Evolutionary conservation across 805 yeast species (phyloP).

Genomic region (Wickerhamiella lipophila): DNA sequence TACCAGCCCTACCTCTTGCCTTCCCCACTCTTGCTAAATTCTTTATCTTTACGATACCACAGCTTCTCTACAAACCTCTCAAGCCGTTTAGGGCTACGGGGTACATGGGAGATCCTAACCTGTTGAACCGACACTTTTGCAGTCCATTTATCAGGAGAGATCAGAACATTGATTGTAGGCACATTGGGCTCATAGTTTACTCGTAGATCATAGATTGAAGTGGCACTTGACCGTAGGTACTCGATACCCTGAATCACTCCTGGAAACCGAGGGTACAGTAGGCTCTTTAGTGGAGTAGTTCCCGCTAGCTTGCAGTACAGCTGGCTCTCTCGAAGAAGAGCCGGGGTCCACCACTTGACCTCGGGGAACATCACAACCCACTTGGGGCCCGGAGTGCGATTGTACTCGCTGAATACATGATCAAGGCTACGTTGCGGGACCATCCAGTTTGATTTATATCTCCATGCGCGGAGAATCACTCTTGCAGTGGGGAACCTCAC

Average conservation of each 20-base stretch:
- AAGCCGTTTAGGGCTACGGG: conserved; percentile 17
- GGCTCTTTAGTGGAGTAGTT: conserved; percentile 45
- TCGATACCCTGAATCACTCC: conserved; percentile 23
- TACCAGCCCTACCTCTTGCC: no score
- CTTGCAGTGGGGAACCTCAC: conserved; percentile 17
- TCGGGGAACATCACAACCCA: conserved; percentile 76
- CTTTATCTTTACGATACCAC: conserved; percentile 60
- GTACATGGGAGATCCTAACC: conserved; percentile 14
- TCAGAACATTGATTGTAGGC: conserved; percentile 11
- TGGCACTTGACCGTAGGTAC: conserved; percentile 20
- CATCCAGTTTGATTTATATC: conserved; percentile 25
- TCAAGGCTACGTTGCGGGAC: conserved; percentile 15
- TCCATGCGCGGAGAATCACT: conserved; percentile 14
- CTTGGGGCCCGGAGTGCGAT: conserved; percentile 15
- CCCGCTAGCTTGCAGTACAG: conserved; percentile 43
- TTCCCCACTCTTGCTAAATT: conserved; percentile 29
- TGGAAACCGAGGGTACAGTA: conserved; percentile 64
- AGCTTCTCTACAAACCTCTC: conserved; percentile 60
- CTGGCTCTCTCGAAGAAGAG: conserved; percentile 36
- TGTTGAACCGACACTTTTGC: conserved; percentile 17
- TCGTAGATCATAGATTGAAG: conserved; percentile 43
- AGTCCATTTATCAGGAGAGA: conserved; percentile 14
- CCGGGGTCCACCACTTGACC: conserved; percentile 36
- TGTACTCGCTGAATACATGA: conserved; percentile 14
- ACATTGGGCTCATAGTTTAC: conserved; percentile 31